These are phyloP conservation scores for Fusarium pseudonygamai DNA, from an alignment of 2,329 filamentous ascomycete genomes.

Conservation along the genomic window DNA sequence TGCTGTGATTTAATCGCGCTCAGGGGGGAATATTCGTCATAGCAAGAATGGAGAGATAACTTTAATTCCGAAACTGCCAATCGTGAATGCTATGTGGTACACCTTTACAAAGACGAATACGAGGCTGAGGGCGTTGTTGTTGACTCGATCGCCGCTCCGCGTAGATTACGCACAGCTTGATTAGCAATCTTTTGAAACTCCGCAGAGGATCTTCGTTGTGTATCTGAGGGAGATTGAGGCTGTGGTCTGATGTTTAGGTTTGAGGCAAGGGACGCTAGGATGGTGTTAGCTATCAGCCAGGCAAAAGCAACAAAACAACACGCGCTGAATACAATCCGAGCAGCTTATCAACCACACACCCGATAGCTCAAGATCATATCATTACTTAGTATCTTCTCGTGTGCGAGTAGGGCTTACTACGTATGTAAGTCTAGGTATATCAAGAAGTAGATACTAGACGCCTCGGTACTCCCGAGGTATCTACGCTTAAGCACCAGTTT, in stretches of 20 bases:
- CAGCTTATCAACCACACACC: not conserved
- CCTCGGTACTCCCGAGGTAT: not conserved
- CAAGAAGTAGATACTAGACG: not conserved
- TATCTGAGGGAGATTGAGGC: not conserved
- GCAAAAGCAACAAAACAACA: not conserved
- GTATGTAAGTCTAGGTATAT: too few species aligned
- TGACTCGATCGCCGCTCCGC: not conserved
- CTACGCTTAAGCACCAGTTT: not conserved
- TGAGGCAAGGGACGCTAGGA: not conserved
- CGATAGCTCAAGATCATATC: too few species aligned
- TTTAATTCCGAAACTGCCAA: not conserved
- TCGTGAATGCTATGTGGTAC: not conserved
- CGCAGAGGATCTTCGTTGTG: not conserved
- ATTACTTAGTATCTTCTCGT: not conserved
- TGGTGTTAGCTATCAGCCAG: not conserved
- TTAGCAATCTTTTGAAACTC: not conserved
- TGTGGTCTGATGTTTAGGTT: not conserved
- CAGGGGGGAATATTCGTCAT: not conserved
- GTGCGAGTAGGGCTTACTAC: too few species aligned
- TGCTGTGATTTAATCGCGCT: not conserved
- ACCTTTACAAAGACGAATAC: not conserved
- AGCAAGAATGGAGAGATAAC: not conserved
- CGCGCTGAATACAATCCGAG: rapidly evolving
- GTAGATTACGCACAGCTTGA: not conserved
- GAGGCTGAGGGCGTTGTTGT: not conserved